These are phyloP conservation scores for Ophiosphaerella narmari DNA, from an alignment of 2,329 filamentous ascomycete genomes.

Conservation along the genomic window DNA sequence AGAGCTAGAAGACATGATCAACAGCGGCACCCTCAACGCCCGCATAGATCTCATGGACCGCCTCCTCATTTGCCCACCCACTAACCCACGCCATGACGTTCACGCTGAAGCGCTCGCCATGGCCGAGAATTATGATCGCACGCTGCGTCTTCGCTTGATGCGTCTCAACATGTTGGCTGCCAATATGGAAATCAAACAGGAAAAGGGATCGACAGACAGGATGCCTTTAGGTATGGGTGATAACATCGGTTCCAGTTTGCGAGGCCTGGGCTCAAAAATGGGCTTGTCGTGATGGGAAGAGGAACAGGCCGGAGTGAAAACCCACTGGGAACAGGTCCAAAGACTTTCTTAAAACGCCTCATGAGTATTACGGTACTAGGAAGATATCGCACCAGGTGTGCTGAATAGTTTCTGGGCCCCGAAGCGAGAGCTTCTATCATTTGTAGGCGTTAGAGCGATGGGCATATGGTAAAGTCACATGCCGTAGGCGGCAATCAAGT, in stretches of 20 bases:
- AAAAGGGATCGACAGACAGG: conserved; percentile 27
- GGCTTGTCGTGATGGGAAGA: conserved; percentile 33
- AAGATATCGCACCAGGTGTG: too few relatives aligned
- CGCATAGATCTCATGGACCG: conserved; percentile 83
- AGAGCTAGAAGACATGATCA: conserved; percentile 81
- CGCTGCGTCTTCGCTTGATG: conserved; percentile 75
- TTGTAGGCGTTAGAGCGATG: conserved; percentile 1
- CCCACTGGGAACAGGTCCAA: background rate
- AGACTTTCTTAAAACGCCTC: too few relatives aligned
- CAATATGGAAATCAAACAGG: conserved; percentile 67
- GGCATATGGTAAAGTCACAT: background rate
- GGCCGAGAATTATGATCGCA: conserved; percentile 72
- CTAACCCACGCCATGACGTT: conserved; percentile 69
- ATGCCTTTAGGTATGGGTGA: conserved; percentile 17
- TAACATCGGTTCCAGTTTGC: conserved; percentile 31
- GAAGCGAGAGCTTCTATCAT: background rate
- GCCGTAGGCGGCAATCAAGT: background rate
- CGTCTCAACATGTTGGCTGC: conserved; percentile 76
- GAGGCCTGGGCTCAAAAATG: conserved; percentile 36
- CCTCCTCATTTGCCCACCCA: conserved; percentile 73
- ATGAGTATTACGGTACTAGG: too few relatives aligned
- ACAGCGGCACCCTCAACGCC: conserved; percentile 70
- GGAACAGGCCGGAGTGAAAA: background rate
- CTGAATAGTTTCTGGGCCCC: background rate
- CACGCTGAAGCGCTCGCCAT: conserved; percentile 71